These are phyloP conservation scores for Tylopilus cervinicoccineus DNA, from an alignment of 768 basidiomycete species.

Conservation along the genomic window DNA sequence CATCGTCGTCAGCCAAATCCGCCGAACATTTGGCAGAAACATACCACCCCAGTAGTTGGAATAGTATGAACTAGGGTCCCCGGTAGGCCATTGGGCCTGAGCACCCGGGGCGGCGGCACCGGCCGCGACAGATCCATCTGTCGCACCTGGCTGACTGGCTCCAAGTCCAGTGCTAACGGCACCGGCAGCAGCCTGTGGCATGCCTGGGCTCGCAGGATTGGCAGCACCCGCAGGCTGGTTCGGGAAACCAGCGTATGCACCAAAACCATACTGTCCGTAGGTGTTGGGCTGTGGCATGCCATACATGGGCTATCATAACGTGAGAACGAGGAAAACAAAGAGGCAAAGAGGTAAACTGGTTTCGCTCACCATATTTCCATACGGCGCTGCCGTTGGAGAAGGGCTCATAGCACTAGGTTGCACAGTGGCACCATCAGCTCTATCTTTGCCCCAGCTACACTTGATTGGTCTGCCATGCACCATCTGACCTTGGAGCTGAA, in stretches of 20 bases:
- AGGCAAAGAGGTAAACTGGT: not conserved
- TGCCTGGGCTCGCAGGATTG: conserved; percentile 36
- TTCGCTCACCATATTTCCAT: conserved; percentile 67
- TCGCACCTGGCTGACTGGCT: conserved; percentile 53
- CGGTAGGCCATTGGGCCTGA: conserved; percentile 74
- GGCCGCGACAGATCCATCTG: conserved; percentile 47
- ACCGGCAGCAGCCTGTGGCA: conserved; percentile 56
- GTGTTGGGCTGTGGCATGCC: conserved; percentile 81
- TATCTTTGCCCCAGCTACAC: conserved; percentile 98
- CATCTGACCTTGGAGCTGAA: conserved; percentile 94
- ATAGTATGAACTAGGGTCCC: conserved; percentile 73
- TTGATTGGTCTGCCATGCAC: conserved; percentile 97
- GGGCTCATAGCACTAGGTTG: conserved; percentile 56
- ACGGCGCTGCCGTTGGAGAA: conserved; percentile 56
- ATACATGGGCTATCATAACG: conserved; percentile 67
- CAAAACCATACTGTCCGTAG: conserved; percentile 74
- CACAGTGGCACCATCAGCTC: conserved; percentile 65
- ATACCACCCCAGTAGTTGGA: conserved; percentile 82
- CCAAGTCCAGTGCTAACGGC: conserved; percentile 53
- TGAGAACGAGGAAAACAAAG: not conserved
- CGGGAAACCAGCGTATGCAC: conserved; percentile 69
- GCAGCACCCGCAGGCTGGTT: conserved; percentile 53
- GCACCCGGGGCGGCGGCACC: conserved; percentile 51
- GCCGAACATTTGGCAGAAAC: conserved; percentile 18
- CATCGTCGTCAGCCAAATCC: conserved; percentile 15